Conservation (phyloP, 2,329 filamentous ascomycete species). For the Aspergillus niger region DNA sequence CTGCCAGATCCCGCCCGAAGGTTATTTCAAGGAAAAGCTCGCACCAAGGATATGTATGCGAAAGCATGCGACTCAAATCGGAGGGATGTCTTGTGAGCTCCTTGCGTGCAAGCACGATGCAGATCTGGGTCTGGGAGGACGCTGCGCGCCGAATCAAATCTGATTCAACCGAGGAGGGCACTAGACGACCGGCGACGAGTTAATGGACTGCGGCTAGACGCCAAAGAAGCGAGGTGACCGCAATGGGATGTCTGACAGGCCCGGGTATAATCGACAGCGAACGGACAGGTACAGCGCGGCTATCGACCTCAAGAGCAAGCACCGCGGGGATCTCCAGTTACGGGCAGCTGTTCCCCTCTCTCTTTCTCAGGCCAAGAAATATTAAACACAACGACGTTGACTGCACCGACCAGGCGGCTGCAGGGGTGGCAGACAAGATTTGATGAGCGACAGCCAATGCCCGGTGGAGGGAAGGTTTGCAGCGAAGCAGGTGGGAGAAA, state of each 20-base stretch:
- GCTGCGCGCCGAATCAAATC: constrained; percentile 8
- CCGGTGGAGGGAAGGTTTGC: constrained; percentile 5
- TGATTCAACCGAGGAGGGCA: constrained; percentile 2
- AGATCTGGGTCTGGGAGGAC: constrained; percentile 11
- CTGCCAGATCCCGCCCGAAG: constrained; percentile 8
- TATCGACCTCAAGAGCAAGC: constrained; percentile 14
- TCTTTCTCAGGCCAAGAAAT: constrained; percentile 4
- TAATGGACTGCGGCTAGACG: constrained; percentile 13
- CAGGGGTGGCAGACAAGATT: constrained; percentile 8
- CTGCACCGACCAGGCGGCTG: constrained; percentile 18
- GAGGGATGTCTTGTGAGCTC: constrained; percentile 21
- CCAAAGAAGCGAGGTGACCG: constrained; percentile 14
- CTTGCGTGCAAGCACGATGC: constrained; percentile 26
- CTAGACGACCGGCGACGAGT: constrained; percentile 5
- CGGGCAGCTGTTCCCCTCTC: neutral
- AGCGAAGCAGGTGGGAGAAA: constrained; percentile 8
- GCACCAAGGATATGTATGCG: constrained; percentile 4
- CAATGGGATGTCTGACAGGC: constrained; percentile 9
- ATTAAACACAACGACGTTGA: constrained; percentile 10
- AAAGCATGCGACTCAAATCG: constrained; percentile 19
- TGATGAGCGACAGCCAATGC: constrained; percentile 19
- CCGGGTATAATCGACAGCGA: constrained; percentile 7
- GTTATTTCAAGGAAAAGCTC: constrained; percentile 7
- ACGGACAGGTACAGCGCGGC: constrained; percentile 15
- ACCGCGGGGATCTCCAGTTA: constrained; percentile 6